These are phyloP conservation scores for Gossypium arboreum DNA, from an alignment of 345 rosid species.

Conservation along the genomic window DNA sequence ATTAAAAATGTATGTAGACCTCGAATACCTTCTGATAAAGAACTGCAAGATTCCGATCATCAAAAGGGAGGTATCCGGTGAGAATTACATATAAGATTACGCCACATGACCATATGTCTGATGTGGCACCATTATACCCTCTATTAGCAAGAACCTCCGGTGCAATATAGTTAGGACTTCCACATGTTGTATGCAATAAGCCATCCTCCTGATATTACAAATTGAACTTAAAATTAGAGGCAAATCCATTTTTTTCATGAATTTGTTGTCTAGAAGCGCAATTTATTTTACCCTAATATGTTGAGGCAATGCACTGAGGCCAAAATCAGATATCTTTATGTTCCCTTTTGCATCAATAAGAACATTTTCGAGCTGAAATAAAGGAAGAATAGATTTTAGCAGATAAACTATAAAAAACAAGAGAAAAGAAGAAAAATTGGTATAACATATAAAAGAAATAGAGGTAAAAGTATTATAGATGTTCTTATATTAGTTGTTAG, in stretches of 20 bases:
- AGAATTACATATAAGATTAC: slow-evolving; percentile 83
- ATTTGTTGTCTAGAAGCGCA: background rate
- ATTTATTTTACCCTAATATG: slow-evolving; percentile 70
- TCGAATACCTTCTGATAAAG: slow-evolving; percentile 84
- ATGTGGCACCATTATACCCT: slow-evolving; percentile 87
- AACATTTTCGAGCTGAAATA: slow-evolving; percentile 79
- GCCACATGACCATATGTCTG: slow-evolving; percentile 95
- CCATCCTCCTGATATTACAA: slow-evolving; percentile 65
- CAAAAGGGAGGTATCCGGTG: slow-evolving; percentile 87
- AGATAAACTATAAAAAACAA: background rate
- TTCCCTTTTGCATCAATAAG: slow-evolving; percentile 74
- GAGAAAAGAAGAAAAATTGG: background rate
- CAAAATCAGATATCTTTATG: slow-evolving; percentile 90
- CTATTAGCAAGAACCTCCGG: slow-evolving; percentile 85
- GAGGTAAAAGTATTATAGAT: too few relatives aligned
- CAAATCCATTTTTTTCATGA: background rate
- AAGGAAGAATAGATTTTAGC: background rate
- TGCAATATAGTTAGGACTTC: slow-evolving; percentile 98
- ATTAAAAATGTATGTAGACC: background rate
- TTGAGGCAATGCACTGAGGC: slow-evolving; percentile 93
- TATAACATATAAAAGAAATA: background rate
- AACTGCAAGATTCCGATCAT: slow-evolving; percentile 90
- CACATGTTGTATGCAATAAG: slow-evolving; percentile 89
- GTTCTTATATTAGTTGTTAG: too few relatives aligned
- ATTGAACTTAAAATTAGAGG: background rate